Percentiles rank a stretch among this genome's conserved stretches.
Conservation (phyloP, 106 monocot species). For the Cymbidium sinense region DNA sequence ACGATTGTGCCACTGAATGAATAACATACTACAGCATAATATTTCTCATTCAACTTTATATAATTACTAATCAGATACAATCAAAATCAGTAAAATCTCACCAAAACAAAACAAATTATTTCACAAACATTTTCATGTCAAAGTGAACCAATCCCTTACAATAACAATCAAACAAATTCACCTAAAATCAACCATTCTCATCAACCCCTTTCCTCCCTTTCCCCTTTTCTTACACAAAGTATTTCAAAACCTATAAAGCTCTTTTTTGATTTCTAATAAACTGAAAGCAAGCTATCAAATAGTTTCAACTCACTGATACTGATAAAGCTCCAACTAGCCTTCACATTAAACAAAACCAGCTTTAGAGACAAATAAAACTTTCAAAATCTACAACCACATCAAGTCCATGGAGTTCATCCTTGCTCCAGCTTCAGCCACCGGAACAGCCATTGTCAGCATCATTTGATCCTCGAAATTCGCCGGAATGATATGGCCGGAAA, state of each 20-base stretch:
- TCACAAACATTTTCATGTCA: neutral
- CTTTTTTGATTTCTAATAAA: neutral
- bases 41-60: neutral
- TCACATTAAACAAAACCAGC: neutral
- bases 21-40: too few species aligned
- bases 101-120: neutral
- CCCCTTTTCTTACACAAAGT: neutral
- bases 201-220: neutral
- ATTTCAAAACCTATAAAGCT: neutral
- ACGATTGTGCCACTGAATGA: too few species aligned
- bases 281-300: constrained; percentile 3
- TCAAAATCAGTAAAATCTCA: neutral
- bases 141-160: neutral
- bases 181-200: neutral
- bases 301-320: neutral
- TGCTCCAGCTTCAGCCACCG: constrained; percentile 54
- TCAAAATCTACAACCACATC: constrained; percentile 28
- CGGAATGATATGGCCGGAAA: constrained; percentile 30
- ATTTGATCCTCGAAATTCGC: constrained; percentile 90
- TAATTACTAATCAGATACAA: neutral
- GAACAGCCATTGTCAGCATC: constrained; percentile 91
- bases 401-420: constrained; percentile 34
- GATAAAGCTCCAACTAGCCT: neutral
- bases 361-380: neutral
- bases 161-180: neutral